phyloP scores from a whole-genome alignment of 345 rosid genomes.

The Acer saccharum region DNA sequence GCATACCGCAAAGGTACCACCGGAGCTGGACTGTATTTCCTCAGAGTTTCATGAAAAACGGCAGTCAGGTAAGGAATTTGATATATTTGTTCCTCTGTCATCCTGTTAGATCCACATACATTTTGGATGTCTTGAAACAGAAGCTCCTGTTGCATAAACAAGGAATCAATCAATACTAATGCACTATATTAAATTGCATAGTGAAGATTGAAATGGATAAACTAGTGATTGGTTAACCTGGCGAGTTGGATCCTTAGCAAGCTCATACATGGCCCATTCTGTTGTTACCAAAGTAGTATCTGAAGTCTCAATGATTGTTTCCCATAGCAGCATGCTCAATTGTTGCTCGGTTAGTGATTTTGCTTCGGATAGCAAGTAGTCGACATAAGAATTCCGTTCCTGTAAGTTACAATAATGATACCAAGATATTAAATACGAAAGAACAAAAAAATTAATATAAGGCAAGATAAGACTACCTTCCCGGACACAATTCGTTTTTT shows the following conservation, averaged over 20 bases:
- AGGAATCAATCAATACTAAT: neutral
- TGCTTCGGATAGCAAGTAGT: constrained; percentile 62
- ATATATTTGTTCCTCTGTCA: constrained; percentile 64
- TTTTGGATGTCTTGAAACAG: constrained; percentile 48
- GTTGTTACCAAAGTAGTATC: constrained; percentile 81
- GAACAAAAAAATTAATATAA: neutral
- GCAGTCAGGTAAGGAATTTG: constrained; percentile 61
- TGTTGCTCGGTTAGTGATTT: constrained; percentile 65
- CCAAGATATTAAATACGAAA: neutral
- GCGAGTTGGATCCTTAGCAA: constrained; percentile 58
- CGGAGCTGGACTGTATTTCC: constrained; percentile 79
- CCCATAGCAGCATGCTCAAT: constrained; percentile 69
- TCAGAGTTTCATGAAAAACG: constrained; percentile 81
- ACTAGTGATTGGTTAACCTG: constrained; percentile 44
- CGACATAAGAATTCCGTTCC: constrained; percentile 59
- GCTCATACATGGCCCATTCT: constrained; percentile 93
- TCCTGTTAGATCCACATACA: constrained; percentile 55
- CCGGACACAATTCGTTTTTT: constrained; percentile 53
- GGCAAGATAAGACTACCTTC: constrained; percentile 35
- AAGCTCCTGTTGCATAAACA: constrained; percentile 38
- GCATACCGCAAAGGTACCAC: constrained; percentile 68
- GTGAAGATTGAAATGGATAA: neutral
- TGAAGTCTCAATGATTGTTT: constrained; percentile 67
- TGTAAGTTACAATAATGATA: constrained; percentile 24
- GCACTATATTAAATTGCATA: neutral